Evolutionary conservation across 768 basidiomycete species (phyloP).

Genomic region (Agaricus subrufescens): DNA sequence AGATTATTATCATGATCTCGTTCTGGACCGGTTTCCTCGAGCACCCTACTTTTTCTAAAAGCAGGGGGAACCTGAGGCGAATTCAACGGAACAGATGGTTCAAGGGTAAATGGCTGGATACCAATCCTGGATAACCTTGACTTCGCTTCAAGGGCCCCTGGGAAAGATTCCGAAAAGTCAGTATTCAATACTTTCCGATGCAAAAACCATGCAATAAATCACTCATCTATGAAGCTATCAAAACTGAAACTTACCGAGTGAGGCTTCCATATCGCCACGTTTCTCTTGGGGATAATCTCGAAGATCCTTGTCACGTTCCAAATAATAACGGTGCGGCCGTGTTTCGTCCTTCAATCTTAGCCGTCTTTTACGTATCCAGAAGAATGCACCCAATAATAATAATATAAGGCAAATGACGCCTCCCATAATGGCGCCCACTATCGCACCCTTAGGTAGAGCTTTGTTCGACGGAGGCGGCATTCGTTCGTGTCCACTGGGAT

Average conservation of each 20-base stretch:
- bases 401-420: conserved; percentile 18
- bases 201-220: background rate
- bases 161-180: background rate
- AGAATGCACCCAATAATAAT: conserved; percentile 14
- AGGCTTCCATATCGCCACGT: background rate
- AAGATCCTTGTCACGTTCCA: background rate
- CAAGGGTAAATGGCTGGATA: background rate
- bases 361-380: conserved; percentile 17
- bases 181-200: background rate
- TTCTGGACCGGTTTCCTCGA: background rate
- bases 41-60: background rate
- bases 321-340: background rate
- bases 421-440: conserved; percentile 27
- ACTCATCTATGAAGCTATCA: background rate
- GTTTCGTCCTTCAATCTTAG: background rate
- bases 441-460: conserved; percentile 16
- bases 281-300: background rate
- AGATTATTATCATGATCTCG: background rate
- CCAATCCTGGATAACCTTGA: background rate
- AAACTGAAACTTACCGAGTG: background rate
- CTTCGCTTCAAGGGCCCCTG: background rate
- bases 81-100: background rate
- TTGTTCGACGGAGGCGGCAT: conserved; percentile 3
- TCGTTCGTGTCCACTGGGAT: conserved; percentile 17
- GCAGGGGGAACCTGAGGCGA: background rate